phyloP scores from a whole-genome alignment of 768 basidiomycete genomes.

The Flagelloscypha sp. region DNA sequence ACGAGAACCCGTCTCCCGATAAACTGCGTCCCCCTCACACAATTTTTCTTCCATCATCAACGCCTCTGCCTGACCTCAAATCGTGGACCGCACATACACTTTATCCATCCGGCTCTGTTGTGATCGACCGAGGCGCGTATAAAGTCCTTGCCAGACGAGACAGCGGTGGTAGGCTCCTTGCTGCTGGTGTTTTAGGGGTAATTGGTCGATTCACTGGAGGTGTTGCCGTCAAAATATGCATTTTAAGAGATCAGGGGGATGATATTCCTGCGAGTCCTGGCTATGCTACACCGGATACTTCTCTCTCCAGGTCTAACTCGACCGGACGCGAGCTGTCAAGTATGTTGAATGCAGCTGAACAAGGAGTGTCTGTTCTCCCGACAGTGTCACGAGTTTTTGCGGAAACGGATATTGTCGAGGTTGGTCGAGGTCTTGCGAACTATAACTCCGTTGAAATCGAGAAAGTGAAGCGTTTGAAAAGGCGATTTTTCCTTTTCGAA shows the following conservation, averaged over 20 bases:
- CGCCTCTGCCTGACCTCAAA: slow-evolving; percentile 80
- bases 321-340: too few relatives aligned
- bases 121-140: slow-evolving; percentile 87
- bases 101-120: slow-evolving; percentile 76
- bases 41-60: slow-evolving; percentile 65
- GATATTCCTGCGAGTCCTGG: too few relatives aligned
- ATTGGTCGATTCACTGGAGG: slow-evolving; percentile 88
- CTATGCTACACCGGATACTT: too few relatives aligned
- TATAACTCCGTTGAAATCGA: slow-evolving; percentile 92
- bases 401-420: slow-evolving; percentile 70
- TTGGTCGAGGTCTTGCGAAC: slow-evolving; percentile 90
- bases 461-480: slow-evolving; percentile 83
- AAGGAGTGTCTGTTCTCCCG: slow-evolving; percentile 25
- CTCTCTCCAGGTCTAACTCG: too few relatives aligned
- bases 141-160: slow-evolving; percentile 75
- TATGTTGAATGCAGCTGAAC: too few relatives aligned
- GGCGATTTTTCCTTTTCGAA: slow-evolving; percentile 40
- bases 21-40: slow-evolving; percentile 89
- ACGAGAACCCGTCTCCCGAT: slow-evolving; percentile 30
- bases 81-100: slow-evolving; percentile 97
- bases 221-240: slow-evolving; percentile 83
- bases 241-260: slow-evolving; percentile 32
- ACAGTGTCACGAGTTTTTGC: slow-evolving; percentile 6
- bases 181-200: slow-evolving; percentile 83
- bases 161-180: slow-evolving; percentile 85